phyloP scores from a whole-genome alignment of 495 filamentous ascomycete genomes.

The Parachaetomium inaequale region DNA sequence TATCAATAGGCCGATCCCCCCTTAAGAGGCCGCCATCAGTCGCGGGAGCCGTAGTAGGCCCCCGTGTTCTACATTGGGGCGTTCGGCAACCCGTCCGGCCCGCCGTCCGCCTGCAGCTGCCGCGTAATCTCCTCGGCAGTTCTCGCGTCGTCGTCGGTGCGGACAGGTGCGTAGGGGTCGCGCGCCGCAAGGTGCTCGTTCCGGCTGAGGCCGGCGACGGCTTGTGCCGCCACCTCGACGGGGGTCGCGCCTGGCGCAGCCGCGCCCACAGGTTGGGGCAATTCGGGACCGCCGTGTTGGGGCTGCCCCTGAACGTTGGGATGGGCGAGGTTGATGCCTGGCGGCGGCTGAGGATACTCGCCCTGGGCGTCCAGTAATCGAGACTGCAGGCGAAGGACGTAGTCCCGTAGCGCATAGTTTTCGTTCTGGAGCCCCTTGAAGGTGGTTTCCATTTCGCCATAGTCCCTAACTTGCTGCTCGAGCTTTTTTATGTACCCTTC shows the following conservation, averaged over 20 bases:
- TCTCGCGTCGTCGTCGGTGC: conserved; percentile 31
- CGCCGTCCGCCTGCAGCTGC: conserved; percentile 36
- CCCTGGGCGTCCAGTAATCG: conserved; percentile 80
- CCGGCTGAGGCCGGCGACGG: conserved; percentile 33
- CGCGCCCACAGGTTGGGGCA: conserved; percentile 7
- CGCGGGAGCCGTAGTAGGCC: no score
- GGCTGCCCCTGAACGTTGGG: conserved; percentile 24
- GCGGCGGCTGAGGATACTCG: conserved; percentile 78
- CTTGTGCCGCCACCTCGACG: conserved; percentile 37
- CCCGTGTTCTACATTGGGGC: conserved; percentile 21
- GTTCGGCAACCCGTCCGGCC: conserved; percentile 23
- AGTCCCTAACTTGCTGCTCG: conserved; percentile 83
- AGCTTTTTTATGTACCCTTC: conserved; percentile 97
- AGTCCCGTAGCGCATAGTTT: conserved; percentile 86
- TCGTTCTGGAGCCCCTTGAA: conserved; percentile 75
- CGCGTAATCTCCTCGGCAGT: conserved; percentile 40
- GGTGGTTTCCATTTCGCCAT: conserved; percentile 61
- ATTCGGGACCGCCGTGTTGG: not conserved
- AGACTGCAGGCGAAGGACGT: conserved; percentile 84
- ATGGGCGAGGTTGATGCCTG: conserved; percentile 40
- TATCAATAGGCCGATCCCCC: not conserved
- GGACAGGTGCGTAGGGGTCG: not conserved
- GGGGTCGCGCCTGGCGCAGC: conserved; percentile 8
- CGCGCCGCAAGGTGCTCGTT: conserved; percentile 21
- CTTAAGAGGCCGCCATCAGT: not conserved